Conservation (phyloP, 2,329 filamentous ascomycete genomes). For the Paracoccidioides brasiliensis region DNA sequence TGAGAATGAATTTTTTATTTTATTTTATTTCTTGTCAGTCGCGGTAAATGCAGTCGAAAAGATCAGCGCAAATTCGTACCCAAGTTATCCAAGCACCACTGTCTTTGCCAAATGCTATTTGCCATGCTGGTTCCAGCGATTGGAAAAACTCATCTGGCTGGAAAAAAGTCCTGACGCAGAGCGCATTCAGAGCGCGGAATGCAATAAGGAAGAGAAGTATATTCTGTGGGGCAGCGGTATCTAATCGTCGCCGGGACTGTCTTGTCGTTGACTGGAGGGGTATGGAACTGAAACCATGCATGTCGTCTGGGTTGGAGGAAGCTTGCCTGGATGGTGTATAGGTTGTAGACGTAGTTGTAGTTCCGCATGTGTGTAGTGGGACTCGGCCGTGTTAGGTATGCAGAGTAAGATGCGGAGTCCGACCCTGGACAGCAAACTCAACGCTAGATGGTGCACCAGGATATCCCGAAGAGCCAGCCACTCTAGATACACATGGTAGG, state of each 20-base stretch:
- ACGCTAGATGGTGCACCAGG: neutral
- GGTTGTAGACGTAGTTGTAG: neutral
- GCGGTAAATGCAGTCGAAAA: too few relatives aligned
- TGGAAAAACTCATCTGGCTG: slow-evolving; percentile 98
- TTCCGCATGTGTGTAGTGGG: neutral
- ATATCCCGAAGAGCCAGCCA: too few relatives aligned
- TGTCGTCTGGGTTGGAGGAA: neutral
- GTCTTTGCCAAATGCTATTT: slow-evolving; percentile 61
- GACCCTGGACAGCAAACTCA: neutral
- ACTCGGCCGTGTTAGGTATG: neutral
- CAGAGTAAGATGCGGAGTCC: neutral
- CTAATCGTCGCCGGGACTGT: neutral
- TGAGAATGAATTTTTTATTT: too few relatives aligned
- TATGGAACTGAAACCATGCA: neutral
- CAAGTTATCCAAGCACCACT: slow-evolving; percentile 90
- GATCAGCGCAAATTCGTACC: slow-evolving; percentile 43
- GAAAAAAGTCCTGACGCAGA: slow-evolving; percentile 77
- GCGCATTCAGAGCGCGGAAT: slow-evolving; percentile 67
- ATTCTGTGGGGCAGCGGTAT: slow-evolving; percentile 3
- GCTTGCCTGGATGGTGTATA: neutral
- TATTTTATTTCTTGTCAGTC: too few relatives aligned
- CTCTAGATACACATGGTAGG: too few relatives aligned
- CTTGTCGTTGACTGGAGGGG: neutral
- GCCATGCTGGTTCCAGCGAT: slow-evolving; percentile 87
- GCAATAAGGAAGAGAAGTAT: slow-evolving; percentile 39